phyloP scores from a whole-genome alignment of 371 early-diverging fungal species.

The Funneliformis caledonium region DNA sequence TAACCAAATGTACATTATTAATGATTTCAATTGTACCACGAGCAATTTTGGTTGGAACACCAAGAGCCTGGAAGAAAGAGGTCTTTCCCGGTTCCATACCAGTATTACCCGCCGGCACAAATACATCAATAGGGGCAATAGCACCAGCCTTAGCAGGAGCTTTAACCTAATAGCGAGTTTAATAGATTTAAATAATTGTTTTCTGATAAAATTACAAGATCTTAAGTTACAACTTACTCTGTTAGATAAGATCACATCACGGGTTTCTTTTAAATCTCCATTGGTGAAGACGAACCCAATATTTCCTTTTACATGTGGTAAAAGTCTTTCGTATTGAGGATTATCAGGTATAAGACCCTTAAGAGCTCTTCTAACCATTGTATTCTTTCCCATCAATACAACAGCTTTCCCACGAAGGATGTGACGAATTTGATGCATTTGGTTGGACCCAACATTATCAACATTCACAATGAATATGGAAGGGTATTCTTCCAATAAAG shows the following conservation, averaged over 20 bases:
- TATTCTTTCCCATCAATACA: conserved; percentile 99
- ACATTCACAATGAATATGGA: conserved; percentile 99
- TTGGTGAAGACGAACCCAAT: conserved; percentile 99
- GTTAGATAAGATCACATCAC: conserved; percentile 91
- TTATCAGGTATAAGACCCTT: conserved; percentile 77
- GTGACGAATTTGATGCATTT: conserved; percentile 99
- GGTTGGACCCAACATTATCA: conserved; percentile 99
- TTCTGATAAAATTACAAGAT: not conserved
- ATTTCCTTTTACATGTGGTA: conserved; percentile 93
- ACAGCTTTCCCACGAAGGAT: conserved; percentile 91
- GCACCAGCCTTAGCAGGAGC: conserved; percentile 99
- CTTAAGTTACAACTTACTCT: conserved; percentile 65
- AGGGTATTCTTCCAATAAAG: conserved; percentile 71
- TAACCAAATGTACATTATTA: conserved; percentile 92
- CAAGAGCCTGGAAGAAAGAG: conserved; percentile 99
- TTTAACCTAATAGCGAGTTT: conserved; percentile 47
- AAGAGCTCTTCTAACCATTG: conserved; percentile 98
- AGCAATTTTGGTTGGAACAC: conserved; percentile 99
- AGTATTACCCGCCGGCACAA: conserved; percentile 98
- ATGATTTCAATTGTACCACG: conserved; percentile 99
- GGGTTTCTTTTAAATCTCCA: conserved; percentile 92
- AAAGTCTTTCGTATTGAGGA: conserved; percentile 88
- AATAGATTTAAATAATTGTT: not conserved
- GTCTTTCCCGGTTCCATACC: conserved; percentile 99
- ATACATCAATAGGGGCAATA: conserved; percentile 95